phyloP scores from a whole-genome alignment of 495 filamentous ascomycete species.

The Pseudevernia furfuracea region DNA sequence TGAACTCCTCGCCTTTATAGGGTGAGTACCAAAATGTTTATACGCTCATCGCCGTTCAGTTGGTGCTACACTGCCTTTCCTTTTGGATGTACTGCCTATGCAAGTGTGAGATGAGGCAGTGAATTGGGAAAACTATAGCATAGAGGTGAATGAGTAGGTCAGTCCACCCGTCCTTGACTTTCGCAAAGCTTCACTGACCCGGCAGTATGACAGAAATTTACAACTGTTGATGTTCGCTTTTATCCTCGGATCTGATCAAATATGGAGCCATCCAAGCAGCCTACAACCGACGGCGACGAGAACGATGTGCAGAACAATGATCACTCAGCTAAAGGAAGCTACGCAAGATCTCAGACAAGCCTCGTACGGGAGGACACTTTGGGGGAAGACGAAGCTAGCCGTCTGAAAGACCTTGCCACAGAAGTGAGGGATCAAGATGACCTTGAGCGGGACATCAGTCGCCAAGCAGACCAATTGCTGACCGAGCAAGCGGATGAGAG shows the following conservation, averaged over 20 bases:
- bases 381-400: conserved; percentile 47
- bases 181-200: background rate
- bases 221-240: background rate
- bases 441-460: conserved; percentile 63
- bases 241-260: background rate
- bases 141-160: background rate
- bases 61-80: background rate
- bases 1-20: too few relatives aligned
- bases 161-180: background rate
- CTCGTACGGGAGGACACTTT: conserved; percentile 14
- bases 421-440: conserved; percentile 80
- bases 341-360: background rate
- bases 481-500: conserved; percentile 78
- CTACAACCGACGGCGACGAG: too few relatives aligned
- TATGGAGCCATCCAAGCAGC: conserved; percentile 4
- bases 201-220: background rate
- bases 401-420: conserved; percentile 60
- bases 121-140: background rate
- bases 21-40: background rate
- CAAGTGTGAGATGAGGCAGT: background rate
- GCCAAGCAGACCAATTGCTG: conserved; percentile 64
- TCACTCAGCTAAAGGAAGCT: background rate
- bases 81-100: background rate
- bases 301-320: background rate
- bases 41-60: background rate